A percentile compares a stretch with the other conserved stretches of the same genome.
Conservation (phyloP, 2,329 filamentous ascomycete genomes). For the Ambrosiella cleistominuta region DNA sequence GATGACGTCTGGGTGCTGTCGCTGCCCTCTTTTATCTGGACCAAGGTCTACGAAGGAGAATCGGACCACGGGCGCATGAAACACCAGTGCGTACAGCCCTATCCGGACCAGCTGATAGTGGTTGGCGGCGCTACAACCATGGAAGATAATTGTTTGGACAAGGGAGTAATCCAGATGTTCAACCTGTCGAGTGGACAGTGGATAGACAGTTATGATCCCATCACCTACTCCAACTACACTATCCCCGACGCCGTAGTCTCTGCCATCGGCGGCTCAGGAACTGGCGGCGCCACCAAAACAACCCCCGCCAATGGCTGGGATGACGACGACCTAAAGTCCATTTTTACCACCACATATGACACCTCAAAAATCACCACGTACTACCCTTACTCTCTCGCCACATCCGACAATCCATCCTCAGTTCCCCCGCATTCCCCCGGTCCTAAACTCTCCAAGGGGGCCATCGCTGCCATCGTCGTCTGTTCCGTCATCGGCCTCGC, state of each 20-base stretch:
- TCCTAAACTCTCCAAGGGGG: conserved; percentile 1
- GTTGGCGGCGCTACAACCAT: conserved; percentile 46
- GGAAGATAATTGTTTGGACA: conserved; percentile 29
- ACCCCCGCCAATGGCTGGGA: conserved; percentile 43
- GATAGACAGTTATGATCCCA: conserved; percentile 52
- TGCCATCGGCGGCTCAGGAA: conserved; percentile 48
- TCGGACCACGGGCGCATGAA: conserved; percentile 44
- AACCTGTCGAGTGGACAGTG: conserved; percentile 54
- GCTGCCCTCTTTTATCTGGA: conserved; percentile 68
- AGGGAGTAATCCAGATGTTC: conserved; percentile 45
- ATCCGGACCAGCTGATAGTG: conserved; percentile 65
- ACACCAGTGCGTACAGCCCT: conserved; percentile 57
- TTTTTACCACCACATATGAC: conserved; percentile 40
- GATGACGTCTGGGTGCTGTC: conserved; percentile 71
- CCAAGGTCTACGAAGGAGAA: conserved; percentile 31
- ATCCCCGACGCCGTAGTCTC: conserved; percentile 47
- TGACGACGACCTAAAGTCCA: conserved; percentile 25
- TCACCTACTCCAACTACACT: conserved; percentile 44
- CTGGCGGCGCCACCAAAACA: conserved; percentile 53
- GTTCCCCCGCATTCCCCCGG: not conserved
- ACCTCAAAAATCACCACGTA: conserved; percentile 37
- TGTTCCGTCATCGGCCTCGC: conserved; percentile 38
- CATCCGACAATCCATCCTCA: not conserved
- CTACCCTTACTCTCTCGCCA: conserved; percentile 36
- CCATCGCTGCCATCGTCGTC: conserved; percentile 41